Base-by-base conservation (phyloP, 1,284 basidiomycete species). In the Malassezia globosa region DNA sequence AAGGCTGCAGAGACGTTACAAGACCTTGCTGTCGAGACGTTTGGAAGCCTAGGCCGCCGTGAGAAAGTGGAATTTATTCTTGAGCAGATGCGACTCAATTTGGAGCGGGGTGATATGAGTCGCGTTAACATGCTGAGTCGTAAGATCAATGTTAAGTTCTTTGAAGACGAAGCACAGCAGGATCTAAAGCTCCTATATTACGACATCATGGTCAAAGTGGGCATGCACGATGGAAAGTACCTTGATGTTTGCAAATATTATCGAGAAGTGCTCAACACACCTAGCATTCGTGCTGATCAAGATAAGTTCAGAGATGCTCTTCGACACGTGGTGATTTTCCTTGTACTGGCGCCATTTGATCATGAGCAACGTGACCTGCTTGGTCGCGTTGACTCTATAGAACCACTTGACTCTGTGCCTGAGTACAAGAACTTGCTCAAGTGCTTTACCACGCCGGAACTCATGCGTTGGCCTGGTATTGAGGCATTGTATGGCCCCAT, bases 391-490 rank as follows among this genome's bases (percentile, higher is more conserved):
- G 87, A 81, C 65, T 76, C 38, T 16, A 77, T 48, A 80, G 64
- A 72, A 77, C 85, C 41, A 24, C 74, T 96, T 37, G 75, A 79
- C 52, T 85, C 84, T 65, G 78, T 92, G 35, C 82, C 87, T 46
- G 78, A 89, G 44, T 85, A 94, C 66, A 94, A 87, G 70, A 89
- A 94, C 60, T 80, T 97, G 35, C 80, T 94, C 51, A 97, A 97
- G 76, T 92, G 87, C 66, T 97, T 99, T 72, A 84, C 84, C 11
- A 96, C 89, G 2, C 82, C 82, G 35, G 94, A 97, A 69, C 77
- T 99, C 37, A 95, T 96, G 87, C 78, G 92, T 55, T 97, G 94
- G 94, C 88, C 92, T 0, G 87, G 88, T n/a, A 90, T 97, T 44
- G 83, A 89, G 69, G 75, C 77, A 5, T 77, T 96, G 14, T 97